Evolutionary conservation across 345 rosid species (phyloP).

Genomic region (Boechera stricta): DNA sequence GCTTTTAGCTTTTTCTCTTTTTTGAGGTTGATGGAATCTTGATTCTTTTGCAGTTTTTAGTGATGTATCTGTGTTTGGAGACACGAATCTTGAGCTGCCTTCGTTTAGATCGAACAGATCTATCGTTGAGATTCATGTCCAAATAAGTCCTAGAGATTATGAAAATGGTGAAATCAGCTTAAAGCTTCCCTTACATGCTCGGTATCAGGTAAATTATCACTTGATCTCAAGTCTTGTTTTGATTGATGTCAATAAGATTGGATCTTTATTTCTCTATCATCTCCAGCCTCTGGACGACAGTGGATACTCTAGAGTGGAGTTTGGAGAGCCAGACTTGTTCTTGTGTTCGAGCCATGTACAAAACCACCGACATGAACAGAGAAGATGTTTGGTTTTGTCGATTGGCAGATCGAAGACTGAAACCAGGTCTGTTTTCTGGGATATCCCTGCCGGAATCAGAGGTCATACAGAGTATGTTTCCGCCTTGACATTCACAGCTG

Average conservation of each 20-base stretch:
- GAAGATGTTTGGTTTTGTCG: conserved; percentile 53
- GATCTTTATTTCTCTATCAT: neutral
- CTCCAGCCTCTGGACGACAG: conserved; percentile 61
- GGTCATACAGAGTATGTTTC: conserved; percentile 61
- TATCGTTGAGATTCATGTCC: conserved; percentile 77
- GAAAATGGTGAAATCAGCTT: conserved; percentile 53
- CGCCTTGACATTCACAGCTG: conserved; percentile 55
- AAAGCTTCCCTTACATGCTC: conserved; percentile 80
- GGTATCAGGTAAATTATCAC: conserved; percentile 60
- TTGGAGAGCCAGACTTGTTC: conserved; percentile 68
- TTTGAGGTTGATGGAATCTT: conserved; percentile 4
- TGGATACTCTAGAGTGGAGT: conserved; percentile 66
- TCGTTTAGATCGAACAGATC: conserved; percentile 72
- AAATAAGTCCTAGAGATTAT: conserved; percentile 41
- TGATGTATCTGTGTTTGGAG: conserved; percentile 77
- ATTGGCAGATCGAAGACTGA: conserved; percentile 32
- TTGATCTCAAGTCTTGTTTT: neutral
- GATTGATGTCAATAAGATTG: neutral
- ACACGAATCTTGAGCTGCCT: conserved; percentile 83
- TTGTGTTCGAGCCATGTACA: conserved; percentile 48
- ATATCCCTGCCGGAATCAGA: conserved; percentile 64
- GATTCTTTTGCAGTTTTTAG: conserved; percentile 54
- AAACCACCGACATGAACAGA: conserved; percentile 30
- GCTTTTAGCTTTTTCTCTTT: neutral
- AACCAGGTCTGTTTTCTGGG: conserved; percentile 54